Base-by-base conservation (phyloP, 176 grass and related monocot genomes). In the Puya raimondii region DNA sequence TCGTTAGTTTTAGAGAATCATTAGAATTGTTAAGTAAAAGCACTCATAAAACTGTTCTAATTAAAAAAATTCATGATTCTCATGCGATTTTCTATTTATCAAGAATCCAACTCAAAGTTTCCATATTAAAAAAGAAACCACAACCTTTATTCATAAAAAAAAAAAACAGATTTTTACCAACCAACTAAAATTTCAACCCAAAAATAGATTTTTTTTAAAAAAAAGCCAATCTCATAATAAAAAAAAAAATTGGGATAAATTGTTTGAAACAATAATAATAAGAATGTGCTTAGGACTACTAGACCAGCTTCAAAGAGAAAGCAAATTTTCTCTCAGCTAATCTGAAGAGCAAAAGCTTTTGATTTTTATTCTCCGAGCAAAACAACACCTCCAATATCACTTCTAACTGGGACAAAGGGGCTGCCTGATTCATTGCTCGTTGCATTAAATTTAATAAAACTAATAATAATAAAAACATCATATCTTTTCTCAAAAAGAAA, bases 311-410 rank as follows among this genome's bases (percentile, higher is more conserved):
- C 86, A 84, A 21, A 10, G 80, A 70, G 58, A 63, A 23, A 71
- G 72, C 25, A 14, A 12, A 48, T 68, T 27, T 27, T 70, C 78
- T 4, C 83, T 94, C 91, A 75, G 69, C 91, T 0, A 48, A 84
- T 81, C 91, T 94, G 83, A 94, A 94, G 86, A 94, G 68, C 75
- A 81, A 5, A 94, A 94, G 81, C 64, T 33, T 59, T 42, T 16
- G 54, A 18, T 0, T 53, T 58, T 80, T 74, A 1, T 0, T 89
- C 51, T 94, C 72, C 86, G 90, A 87, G 83, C 83, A 88, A 94
- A 79, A 82, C 66, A 94, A 87, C 83, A 87, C 90, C 86, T 88
- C 83, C 83, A 87, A 81, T 89, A 86, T 71, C 86, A 94, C 80
- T 64, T 42, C 6, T 42, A 59, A 2, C 59, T 27, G 57, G 15